phyloP scores from a whole-genome alignment of 1,139 yeast species.

The Geotrichum macrosporum region DNA sequence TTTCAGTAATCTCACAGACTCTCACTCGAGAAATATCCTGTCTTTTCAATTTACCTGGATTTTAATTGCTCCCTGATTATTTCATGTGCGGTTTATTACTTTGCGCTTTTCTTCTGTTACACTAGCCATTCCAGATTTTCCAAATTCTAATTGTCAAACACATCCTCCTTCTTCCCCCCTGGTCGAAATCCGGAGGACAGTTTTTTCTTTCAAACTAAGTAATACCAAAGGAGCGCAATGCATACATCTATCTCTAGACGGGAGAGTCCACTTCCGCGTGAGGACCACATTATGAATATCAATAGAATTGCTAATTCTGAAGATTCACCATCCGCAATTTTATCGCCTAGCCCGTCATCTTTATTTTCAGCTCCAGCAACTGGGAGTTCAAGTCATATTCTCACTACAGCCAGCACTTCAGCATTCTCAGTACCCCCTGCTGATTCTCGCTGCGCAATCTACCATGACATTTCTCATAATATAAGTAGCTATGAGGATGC shows the following conservation, averaged over 20 bases:
- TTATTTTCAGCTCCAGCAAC: conserved; percentile 2
- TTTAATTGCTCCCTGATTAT: no score
- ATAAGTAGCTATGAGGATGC: conserved; percentile 5
- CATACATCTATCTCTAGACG: conserved; percentile 5
- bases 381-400: conserved; percentile 2
- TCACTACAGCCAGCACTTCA: conserved; percentile 8
- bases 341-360: conserved; percentile 1
- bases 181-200: no score
- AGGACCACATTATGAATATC: conserved; percentile 12
- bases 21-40: no score
- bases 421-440: conserved; percentile 5
- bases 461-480: neutral
- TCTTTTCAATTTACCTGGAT: no score
- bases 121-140: no score
- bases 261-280: conserved; percentile 11
- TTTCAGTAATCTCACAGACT: no score
- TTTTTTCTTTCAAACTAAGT: no score
- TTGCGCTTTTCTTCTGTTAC: no score
- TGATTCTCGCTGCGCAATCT: neutral
- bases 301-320: conserved; percentile 5
- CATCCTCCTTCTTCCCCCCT: no score
- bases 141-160: no score
- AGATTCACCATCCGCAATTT: neutral
- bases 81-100: no score
- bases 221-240: neutral